Evolutionary conservation across 2,329 filamentous ascomycete species (phyloP).

Genomic region (Periconia sp.): DNA sequence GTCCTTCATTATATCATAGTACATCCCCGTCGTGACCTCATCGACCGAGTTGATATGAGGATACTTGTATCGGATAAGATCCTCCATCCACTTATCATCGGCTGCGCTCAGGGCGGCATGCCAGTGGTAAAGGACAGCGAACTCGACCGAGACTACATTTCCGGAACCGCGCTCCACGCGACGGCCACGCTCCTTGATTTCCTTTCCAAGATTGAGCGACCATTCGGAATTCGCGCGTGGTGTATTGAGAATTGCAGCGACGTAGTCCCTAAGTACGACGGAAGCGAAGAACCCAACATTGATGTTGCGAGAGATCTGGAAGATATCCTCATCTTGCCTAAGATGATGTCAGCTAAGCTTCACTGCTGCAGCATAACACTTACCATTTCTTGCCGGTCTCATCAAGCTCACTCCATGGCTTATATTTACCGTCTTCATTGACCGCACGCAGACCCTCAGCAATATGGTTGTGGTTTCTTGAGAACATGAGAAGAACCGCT

Average conservation of each 20-base stretch:
- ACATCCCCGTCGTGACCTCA: conserved; percentile 41
- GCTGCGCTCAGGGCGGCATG: conserved; percentile 74
- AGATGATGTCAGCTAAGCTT: conserved; percentile 18
- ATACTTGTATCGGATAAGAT: conserved; percentile 42
- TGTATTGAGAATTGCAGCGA: conserved; percentile 76
- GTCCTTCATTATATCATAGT: conserved; percentile 47
- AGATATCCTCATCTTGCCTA: conserved; percentile 53
- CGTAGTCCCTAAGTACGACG: conserved; percentile 77
- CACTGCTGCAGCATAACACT: neutral
- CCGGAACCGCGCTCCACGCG: conserved; percentile 68
- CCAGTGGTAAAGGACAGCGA: conserved; percentile 85
- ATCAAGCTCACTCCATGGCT: conserved; percentile 60
- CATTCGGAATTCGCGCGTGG: conserved; percentile 74
- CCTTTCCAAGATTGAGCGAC: conserved; percentile 74
- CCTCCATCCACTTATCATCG: conserved; percentile 79
- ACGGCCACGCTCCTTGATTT: conserved; percentile 43
- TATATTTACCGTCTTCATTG: conserved; percentile 80
- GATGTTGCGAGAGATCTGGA: conserved; percentile 55
- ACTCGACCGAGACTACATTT: conserved; percentile 81
- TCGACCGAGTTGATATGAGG: conserved; percentile 36
- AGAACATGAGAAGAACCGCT: conserved; percentile 68
- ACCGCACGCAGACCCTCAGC: conserved; percentile 76
- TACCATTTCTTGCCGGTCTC: conserved; percentile 28
- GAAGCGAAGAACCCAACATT: conserved; percentile 60
- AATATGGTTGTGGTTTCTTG: conserved; percentile 81